A percentile compares a stretch with the other conserved stretches of the same genome.
Evolutionary conservation across 2,329 filamentous ascomycete species (phyloP).

Genomic region (Didymella pomorum): DNA sequence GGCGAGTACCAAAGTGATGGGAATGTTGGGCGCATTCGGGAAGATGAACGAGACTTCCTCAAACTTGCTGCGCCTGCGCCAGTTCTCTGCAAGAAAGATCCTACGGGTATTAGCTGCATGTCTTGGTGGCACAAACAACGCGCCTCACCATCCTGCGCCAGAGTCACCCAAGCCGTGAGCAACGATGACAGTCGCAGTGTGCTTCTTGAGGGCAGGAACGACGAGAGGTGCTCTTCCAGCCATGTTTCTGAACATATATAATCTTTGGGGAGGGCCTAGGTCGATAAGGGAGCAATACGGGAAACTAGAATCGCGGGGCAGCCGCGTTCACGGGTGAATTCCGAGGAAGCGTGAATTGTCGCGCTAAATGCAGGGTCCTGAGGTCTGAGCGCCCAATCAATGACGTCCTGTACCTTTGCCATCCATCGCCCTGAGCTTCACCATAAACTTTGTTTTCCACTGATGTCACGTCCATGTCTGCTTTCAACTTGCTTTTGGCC

Average conservation of each 20-base stretch:
- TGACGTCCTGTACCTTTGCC: constrained; percentile 38
- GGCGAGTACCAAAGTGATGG: constrained; percentile 76
- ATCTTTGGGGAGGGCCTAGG: background rate
- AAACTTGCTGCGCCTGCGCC: constrained; percentile 79
- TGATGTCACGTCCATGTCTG: constrained; percentile 5
- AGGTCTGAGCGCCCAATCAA: constrained; percentile 43
- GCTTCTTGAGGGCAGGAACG: constrained; percentile 79
- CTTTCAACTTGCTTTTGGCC: background rate
- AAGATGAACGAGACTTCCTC: constrained; percentile 93
- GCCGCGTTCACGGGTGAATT: constrained; percentile 9
- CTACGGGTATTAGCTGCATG: constrained; percentile 50
- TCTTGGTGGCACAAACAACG: background rate
- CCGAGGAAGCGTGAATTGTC: constrained; percentile 14
- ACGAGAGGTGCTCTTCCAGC: constrained; percentile 64
- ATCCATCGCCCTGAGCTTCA: constrained; percentile 30
- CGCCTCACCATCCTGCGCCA: constrained; percentile 73
- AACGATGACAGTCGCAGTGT: constrained; percentile 95
- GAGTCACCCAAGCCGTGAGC: constrained; percentile 88
- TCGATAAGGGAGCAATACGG: constrained; percentile 9
- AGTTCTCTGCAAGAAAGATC: constrained; percentile 84
- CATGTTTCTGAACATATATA: constrained; percentile 33
- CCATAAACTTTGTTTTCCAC: constrained; percentile 3
- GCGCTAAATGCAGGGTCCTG: constrained; percentile 37
- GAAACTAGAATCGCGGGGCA: constrained; percentile 28
- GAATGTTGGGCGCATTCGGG: constrained; percentile 86